Evolutionary conservation across 768 basidiomycete species (phyloP).

Genomic region (Auriculariales sp.): DNA sequence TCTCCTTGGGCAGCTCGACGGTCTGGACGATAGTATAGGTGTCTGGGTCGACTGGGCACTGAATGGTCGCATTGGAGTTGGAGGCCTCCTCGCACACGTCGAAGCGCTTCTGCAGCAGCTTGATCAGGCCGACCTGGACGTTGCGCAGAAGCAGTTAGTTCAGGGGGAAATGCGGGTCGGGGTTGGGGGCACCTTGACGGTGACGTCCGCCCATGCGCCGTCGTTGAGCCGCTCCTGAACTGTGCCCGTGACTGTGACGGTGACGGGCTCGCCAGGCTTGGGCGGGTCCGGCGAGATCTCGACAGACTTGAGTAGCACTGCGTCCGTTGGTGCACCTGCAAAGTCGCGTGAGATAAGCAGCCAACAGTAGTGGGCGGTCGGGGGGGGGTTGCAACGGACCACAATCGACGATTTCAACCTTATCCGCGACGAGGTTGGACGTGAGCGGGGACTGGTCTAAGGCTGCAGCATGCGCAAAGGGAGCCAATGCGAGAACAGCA

Average conservation of each 20-base stretch:
- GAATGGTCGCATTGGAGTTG: constrained; percentile 57
- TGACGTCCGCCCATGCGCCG: constrained; percentile 10
- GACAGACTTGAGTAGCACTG: constrained; percentile 57
- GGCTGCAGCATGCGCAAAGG: neutral
- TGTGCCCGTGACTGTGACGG: constrained; percentile 60
- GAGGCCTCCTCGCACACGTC: constrained; percentile 93
- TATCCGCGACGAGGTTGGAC: neutral
- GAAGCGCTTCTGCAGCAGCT: constrained; percentile 69
- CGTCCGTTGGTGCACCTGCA: constrained; percentile 30
- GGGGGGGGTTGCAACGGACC: neutral
- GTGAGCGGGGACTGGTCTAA: neutral
- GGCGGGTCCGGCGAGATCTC: constrained; percentile 77
- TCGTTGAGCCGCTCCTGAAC: constrained; percentile 56
- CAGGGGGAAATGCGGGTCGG: neutral
- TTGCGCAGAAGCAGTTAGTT: constrained; percentile 53
- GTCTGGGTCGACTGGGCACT: constrained; percentile 74
- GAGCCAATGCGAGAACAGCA: neutral
- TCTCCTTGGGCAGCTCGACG: constrained; percentile 79
- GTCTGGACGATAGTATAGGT: constrained; percentile 64
- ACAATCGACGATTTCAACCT: neutral
- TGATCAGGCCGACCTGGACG: constrained; percentile 90
- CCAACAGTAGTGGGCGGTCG: neutral
- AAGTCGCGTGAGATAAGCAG: neutral
- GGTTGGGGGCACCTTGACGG: neutral
- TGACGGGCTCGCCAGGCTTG: constrained; percentile 70